phyloP scores from a whole-genome alignment of 106 monocot genomes.

The Allium sativum region DNA sequence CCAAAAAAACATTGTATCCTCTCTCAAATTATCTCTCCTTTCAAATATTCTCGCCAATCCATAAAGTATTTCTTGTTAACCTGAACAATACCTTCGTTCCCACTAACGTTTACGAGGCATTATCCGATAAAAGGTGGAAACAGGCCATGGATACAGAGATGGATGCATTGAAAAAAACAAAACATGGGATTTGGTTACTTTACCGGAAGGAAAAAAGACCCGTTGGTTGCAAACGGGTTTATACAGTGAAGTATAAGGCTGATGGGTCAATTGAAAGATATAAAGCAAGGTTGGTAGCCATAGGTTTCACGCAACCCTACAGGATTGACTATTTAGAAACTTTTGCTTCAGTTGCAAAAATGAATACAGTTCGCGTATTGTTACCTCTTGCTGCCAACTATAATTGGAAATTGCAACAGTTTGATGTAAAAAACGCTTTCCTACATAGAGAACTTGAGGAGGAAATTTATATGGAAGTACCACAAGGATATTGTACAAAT shows the following conservation, averaged over 20 bases:
- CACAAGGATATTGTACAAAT: not conserved
- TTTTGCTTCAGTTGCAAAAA: not conserved
- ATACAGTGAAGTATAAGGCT: not conserved
- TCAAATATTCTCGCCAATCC: not conserved
- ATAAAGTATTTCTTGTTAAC: not conserved
- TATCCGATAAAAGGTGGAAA: not conserved
- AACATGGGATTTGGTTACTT: not conserved
- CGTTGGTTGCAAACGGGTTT: slow-evolving; percentile 4
- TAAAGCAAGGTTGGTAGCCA: not conserved
- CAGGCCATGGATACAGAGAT: slow-evolving; percentile 1
- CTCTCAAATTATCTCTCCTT: not conserved
- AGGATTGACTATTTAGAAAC: not conserved
- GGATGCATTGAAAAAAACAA: not conserved
- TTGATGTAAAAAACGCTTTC: slow-evolving; percentile 1
- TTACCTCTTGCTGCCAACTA: not conserved
- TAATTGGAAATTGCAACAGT: not conserved
- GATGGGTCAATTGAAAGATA: not conserved
- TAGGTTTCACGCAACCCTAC: not conserved
- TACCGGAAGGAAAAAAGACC: not conserved
- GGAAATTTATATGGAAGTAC: slow-evolving; percentile 1
- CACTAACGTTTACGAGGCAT: not conserved
- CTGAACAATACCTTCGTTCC: not conserved
- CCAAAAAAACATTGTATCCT: not conserved
- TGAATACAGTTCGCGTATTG: not conserved
- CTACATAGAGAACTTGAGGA: not conserved